These are phyloP conservation scores for Ceratocystis huliohia DNA, from an alignment of 2,329 filamentous ascomycete species.

Conservation along the genomic window DNA sequence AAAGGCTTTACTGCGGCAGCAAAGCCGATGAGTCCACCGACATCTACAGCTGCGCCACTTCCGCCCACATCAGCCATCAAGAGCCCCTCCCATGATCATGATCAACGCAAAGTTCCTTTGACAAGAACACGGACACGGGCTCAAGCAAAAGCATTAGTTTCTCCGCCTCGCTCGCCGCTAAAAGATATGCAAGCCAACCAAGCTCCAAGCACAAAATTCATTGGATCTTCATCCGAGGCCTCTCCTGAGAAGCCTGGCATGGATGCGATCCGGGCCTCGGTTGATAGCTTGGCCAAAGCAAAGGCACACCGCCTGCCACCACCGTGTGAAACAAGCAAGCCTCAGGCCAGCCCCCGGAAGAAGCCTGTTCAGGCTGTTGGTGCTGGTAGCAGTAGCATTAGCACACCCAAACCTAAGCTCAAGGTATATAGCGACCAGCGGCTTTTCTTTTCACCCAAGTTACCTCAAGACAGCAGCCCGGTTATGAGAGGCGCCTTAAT, in stretches of 20 bases:
- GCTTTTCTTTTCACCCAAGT: not conserved
- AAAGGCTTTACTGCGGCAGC: not conserved
- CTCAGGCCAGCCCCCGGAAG: not conserved
- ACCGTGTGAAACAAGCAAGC: not conserved
- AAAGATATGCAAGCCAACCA: not conserved
- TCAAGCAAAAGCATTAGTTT: not conserved
- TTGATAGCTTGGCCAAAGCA: not conserved
- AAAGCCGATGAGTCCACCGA: conserved; percentile 1
- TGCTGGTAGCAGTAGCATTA: not conserved
- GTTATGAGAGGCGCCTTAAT: conserved; percentile 4
- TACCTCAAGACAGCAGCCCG: not conserved
- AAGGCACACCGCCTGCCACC: not conserved
- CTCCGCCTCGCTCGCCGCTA: not conserved
- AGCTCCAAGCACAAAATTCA: not conserved
- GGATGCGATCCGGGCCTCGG: not conserved
- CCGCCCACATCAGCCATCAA: conserved; percentile 1
- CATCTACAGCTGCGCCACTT: conserved; percentile 4
- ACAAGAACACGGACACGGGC: not conserved
- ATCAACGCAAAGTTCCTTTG: not conserved
- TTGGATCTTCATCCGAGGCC: not conserved
- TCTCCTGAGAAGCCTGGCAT: not conserved
- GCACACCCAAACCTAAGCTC: not conserved
- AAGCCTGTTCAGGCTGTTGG: not conserved
- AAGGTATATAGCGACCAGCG: not conserved
- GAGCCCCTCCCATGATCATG: not conserved